Conservation (phyloP, 352 stramenopile species). For the Phytophthora nicotianae region DNA sequence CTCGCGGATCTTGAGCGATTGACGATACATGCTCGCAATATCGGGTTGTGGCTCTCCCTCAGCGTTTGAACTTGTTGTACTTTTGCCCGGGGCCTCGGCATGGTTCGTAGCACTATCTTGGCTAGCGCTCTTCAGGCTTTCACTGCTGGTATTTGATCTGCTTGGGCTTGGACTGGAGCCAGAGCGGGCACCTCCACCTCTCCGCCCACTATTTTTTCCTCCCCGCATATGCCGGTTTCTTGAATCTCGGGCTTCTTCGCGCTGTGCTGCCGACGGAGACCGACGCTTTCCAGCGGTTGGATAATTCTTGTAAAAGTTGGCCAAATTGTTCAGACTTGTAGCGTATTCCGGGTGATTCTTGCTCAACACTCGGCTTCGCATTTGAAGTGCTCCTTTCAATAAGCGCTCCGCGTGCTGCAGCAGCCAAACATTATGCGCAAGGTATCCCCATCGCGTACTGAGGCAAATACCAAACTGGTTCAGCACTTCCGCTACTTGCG, state of each 20-base stretch:
- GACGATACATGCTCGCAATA: constrained; percentile 76
- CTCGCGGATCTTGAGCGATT: constrained; percentile 80
- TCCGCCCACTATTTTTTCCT: constrained; percentile 19
- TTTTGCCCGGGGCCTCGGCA: not conserved
- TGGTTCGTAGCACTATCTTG: constrained; percentile 12
- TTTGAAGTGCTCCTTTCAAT: constrained; percentile 70
- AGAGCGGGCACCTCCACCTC: constrained; percentile 18
- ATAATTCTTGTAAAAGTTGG: constrained; percentile 87
- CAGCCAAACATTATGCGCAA: constrained; percentile 80
- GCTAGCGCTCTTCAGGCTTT: constrained; percentile 24
- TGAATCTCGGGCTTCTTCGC: constrained; percentile 27
- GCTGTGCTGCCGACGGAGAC: constrained; percentile 30
- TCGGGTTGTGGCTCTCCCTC: constrained; percentile 43
- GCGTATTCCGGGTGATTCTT: constrained; percentile 81
- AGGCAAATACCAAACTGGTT: constrained; percentile 85
- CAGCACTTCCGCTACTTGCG: constrained; percentile 79
- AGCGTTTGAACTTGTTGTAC: not conserved
- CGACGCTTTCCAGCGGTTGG: constrained; percentile 38
- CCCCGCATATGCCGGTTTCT: constrained; percentile 19
- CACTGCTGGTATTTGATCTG: constrained; percentile 41
- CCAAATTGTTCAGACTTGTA: constrained; percentile 83
- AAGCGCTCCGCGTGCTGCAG: constrained; percentile 73
- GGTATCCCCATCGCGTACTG: constrained; percentile 70
- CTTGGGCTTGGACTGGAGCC: constrained; percentile 34
- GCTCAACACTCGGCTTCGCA: constrained; percentile 75